Evolutionary conservation across 169 alveolate genomes (phyloP).

Genomic region (Cryptosporidium sp.): DNA sequence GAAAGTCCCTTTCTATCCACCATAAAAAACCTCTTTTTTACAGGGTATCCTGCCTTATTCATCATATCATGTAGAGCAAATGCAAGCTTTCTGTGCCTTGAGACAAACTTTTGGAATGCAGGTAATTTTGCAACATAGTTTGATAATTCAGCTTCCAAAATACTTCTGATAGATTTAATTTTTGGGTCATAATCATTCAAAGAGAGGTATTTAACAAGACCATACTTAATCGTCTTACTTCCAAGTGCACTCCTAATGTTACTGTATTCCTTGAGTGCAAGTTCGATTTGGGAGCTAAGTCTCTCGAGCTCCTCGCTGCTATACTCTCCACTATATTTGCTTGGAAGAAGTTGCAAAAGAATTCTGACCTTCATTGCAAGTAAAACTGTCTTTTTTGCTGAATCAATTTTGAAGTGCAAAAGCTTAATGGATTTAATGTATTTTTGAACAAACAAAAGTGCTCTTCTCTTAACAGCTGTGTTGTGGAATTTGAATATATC

Average conservation of each 20-base stretch:
- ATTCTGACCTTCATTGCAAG: constrained; percentile 29
- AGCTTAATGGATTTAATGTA: constrained; percentile 9
- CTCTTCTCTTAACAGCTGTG: constrained; percentile 54
- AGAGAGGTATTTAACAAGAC: constrained; percentile 22
- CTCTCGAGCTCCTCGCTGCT: constrained; percentile 10
- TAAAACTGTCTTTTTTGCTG: constrained; percentile 28
- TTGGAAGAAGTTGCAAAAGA: constrained; percentile 47
- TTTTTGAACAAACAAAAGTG: constrained; percentile 56
- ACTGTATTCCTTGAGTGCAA: constrained; percentile 39
- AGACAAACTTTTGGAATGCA: constrained; percentile 54
- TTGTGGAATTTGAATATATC: constrained; percentile 38
- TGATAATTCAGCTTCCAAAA: constrained; percentile 3
- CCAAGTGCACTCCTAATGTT: neutral
- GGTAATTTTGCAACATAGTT: neutral
- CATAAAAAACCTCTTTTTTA: constrained; percentile 40
- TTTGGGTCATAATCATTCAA: constrained; percentile 3
- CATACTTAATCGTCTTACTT: constrained; percentile 34
- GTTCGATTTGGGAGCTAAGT: constrained; percentile 1
- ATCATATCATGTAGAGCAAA: constrained; percentile 23
- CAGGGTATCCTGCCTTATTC: constrained; percentile 64
- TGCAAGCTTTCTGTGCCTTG: constrained; percentile 39
- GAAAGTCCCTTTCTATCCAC: constrained; percentile 68
- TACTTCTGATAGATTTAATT: constrained; percentile 21
- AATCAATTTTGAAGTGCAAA: constrained; percentile 21
- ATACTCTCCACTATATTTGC: constrained; percentile 15